Conservation (phyloP, 352 stramenopile species). For the Pythium monospermum region DNA sequence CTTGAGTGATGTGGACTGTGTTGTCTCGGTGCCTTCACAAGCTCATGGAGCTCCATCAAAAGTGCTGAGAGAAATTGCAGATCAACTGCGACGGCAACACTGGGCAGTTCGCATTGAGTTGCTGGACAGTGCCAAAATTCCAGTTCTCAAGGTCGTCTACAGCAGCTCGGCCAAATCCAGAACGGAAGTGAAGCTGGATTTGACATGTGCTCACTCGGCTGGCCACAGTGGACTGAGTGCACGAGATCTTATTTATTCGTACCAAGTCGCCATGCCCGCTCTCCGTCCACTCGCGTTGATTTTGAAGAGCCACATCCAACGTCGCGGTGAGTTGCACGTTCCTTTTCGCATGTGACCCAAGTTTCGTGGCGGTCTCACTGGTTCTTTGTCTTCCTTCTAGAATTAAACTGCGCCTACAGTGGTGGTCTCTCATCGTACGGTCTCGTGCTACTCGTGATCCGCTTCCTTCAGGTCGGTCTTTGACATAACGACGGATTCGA, state of each 20-base stretch:
- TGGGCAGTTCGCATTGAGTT: constrained; percentile 90
- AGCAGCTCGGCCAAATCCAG: constrained; percentile 22
- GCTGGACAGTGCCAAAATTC: constrained; percentile 92
- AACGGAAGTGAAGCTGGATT: constrained; percentile 81
- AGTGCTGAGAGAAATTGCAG: constrained; percentile 88
- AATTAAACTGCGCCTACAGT: constrained; percentile 92
- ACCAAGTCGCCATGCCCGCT: constrained; percentile 89
- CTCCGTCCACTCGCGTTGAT: constrained; percentile 93
- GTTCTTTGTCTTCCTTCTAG: constrained; percentile 35
- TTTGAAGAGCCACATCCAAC: constrained; percentile 86
- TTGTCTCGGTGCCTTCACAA: constrained; percentile 87
- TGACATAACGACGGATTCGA: background rate
- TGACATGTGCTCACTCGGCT: constrained; percentile 93
- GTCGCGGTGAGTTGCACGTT: constrained; percentile 50
- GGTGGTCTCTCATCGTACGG: constrained; percentile 95
- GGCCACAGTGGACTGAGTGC: constrained; percentile 93
- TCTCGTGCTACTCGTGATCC: constrained; percentile 92
- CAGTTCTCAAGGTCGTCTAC: constrained; percentile 93
- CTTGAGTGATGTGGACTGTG: constrained; percentile 95
- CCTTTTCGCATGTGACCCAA: no score
- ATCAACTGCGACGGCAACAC: constrained; percentile 67
- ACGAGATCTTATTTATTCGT: constrained; percentile 89
- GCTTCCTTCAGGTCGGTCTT: constrained; percentile 85
- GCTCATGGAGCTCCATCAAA: constrained; percentile 66
- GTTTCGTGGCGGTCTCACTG: no score